These are phyloP conservation scores for Sporopachydermia cereana DNA, from an alignment of 1,139 yeast species.

Conservation along the genomic window DNA sequence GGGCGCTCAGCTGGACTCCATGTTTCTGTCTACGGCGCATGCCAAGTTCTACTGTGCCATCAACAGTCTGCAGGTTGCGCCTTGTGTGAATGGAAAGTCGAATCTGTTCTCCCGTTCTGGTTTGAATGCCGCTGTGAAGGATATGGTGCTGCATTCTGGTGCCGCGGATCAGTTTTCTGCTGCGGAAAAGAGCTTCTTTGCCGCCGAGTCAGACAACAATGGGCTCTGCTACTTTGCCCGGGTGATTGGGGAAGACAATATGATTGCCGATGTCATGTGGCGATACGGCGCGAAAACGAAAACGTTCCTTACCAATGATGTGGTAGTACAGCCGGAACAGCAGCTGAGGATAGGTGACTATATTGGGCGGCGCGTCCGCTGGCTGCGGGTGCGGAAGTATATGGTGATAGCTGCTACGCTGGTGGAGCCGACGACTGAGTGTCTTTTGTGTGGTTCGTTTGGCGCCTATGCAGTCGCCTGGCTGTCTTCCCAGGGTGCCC, in stretches of 20 bases:
- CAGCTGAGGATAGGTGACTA: constrained; percentile 39
- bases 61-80: constrained; percentile 67
- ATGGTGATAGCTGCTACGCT: constrained; percentile 83
- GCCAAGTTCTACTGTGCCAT: constrained; percentile 74
- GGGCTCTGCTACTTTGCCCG: constrained; percentile 67
- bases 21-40: constrained; percentile 76
- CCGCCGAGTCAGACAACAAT: constrained; percentile 17
- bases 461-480: constrained; percentile 53
- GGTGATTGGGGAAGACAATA: constrained; percentile 86
- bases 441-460: constrained; percentile 51
- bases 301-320: constrained; percentile 49
- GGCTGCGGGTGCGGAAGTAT: constrained; percentile 83
- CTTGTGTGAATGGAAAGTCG: constrained; percentile 91
- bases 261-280: constrained; percentile 87
- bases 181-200: constrained; percentile 12
- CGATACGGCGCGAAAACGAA: constrained; percentile 63
- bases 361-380: constrained; percentile 57
- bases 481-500: constrained; percentile 26
- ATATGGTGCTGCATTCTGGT: constrained; percentile 16
- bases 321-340: constrained; percentile 67
- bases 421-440: constrained; percentile 80
- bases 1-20: constrained; percentile 75
- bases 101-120: constrained; percentile 64
- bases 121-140: constrained; percentile 48
- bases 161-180: constrained; percentile 9